A percentile compares a stretch with the other conserved stretches of the same genome.
phyloP scores from a whole-genome alignment of 306 rosid species.

The Cicer yamashitae region DNA sequence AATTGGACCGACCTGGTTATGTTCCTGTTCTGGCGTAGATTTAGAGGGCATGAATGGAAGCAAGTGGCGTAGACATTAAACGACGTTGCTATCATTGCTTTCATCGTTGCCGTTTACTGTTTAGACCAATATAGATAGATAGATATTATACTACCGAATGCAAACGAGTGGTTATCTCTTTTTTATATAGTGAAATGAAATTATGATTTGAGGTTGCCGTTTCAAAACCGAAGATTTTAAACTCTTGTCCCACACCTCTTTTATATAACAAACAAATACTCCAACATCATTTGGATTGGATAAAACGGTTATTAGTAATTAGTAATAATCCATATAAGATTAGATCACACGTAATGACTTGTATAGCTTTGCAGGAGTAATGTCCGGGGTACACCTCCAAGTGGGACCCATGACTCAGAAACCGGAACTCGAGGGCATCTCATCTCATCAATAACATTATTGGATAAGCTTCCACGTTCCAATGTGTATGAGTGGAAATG shows the following conservation, averaged over 20 bases:
- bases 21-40: slow-evolving; percentile 33
- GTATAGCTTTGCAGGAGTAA: not conserved
- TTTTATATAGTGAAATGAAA: not conserved
- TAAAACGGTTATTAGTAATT: not conserved
- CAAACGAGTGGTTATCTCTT: slow-evolving; percentile 31
- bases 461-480: slow-evolving; percentile 37
- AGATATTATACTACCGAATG: not conserved
- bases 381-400: not conserved
- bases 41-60: slow-evolving; percentile 36
- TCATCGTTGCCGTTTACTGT: slow-evolving; percentile 25
- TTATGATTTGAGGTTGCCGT: not conserved
- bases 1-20: slow-evolving; percentile 13
- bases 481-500: slow-evolving; percentile 15
- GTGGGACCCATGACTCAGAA: not conserved
- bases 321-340: not conserved
- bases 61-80: slow-evolving; percentile 49
- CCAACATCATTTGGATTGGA: not conserved
- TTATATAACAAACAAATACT: not conserved
- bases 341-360: slow-evolving; percentile 24
- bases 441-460: not conserved
- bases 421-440: not conserved
- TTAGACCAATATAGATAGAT: not conserved
- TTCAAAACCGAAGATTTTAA: not conserved
- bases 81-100: slow-evolving; percentile 49
- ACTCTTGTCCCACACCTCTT: not conserved